These are phyloP conservation scores for Eucalyptus cloeziana DNA, from an alignment of 345 rosid genomes.

Conservation along the genomic window DNA sequence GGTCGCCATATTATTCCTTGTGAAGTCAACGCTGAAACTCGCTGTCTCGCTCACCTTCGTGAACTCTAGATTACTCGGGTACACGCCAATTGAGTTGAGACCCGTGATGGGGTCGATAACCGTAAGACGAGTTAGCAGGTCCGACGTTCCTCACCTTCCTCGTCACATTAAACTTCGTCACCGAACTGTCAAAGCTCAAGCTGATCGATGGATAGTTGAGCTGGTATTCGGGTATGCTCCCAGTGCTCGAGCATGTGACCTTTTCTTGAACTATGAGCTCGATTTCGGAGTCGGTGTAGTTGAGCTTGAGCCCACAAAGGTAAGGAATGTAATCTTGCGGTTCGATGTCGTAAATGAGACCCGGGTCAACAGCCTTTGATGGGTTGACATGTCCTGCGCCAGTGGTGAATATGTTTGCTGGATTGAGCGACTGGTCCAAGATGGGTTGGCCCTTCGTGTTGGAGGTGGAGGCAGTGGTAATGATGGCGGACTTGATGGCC, in stretches of 20 bases:
- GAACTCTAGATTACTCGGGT: not conserved
- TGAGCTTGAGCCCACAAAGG: constrained; percentile 21
- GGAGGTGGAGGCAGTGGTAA: constrained; percentile 20
- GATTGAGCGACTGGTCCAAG: constrained; percentile 27
- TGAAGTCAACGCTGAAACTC: not conserved
- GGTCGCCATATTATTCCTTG: not conserved
- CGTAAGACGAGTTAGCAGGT: not conserved
- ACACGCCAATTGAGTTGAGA: not conserved
- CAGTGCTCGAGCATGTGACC: not conserved
- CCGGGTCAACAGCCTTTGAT: constrained; percentile 43
- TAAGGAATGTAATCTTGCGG: constrained; percentile 34
- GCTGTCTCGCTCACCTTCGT: not conserved
- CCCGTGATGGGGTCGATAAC: not conserved
- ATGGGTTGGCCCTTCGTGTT: constrained; percentile 13
- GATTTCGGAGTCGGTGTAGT: constrained; percentile 19
- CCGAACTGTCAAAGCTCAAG: not conserved
- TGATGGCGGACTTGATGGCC: constrained; percentile 35
- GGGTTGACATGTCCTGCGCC: constrained; percentile 68
- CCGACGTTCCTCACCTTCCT: not conserved
- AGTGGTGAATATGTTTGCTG: constrained; percentile 35
- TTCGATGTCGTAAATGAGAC: constrained; percentile 45
- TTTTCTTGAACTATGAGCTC: not conserved
- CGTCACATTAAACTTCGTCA: not conserved
- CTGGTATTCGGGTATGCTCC: constrained; percentile 4
- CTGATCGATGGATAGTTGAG: constrained; percentile 12